These are phyloP conservation scores for Penicillium waksmanii DNA, from an alignment of 495 filamentous ascomycete genomes.

Conservation along the genomic window DNA sequence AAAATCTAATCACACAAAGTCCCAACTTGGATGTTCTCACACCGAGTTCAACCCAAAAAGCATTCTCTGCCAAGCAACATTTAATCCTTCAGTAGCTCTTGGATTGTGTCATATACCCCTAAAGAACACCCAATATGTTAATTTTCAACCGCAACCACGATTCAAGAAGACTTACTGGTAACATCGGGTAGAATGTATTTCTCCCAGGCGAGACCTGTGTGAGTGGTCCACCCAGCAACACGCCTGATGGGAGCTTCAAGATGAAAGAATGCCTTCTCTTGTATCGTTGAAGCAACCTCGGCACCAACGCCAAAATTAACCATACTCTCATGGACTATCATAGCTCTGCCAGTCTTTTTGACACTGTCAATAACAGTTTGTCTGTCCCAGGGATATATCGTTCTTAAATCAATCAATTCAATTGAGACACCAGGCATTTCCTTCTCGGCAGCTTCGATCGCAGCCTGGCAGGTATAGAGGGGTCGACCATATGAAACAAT, in stretches of 20 bases:
- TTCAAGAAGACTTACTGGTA: slow-evolving; percentile 67
- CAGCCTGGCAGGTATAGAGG: slow-evolving; percentile 81
- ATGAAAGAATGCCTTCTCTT: slow-evolving; percentile 82
- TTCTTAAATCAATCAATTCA: slow-evolving; percentile 90
- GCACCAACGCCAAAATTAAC: slow-evolving; percentile 92
- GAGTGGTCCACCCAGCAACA: slow-evolving; percentile 92
- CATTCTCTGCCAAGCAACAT: background rate
- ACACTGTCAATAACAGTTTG: slow-evolving; percentile 82
- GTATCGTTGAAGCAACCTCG: slow-evolving; percentile 89
- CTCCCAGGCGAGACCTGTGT: slow-evolving; percentile 82
- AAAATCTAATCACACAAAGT: no score
- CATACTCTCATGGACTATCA: slow-evolving; percentile 97
- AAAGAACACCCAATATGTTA: background rate
- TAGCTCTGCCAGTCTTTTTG: slow-evolving; percentile 82
- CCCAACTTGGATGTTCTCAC: no score
- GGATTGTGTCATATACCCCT: slow-evolving; percentile 14
- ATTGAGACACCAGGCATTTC: slow-evolving; percentile 72
- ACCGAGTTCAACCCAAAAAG: no score
- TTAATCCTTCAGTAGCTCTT: background rate
- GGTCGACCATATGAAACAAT: slow-evolving; percentile 92
- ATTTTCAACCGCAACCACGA: background rate
- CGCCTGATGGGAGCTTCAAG: slow-evolving; percentile 92
- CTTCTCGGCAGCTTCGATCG: slow-evolving; percentile 79
- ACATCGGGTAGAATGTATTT: slow-evolving; percentile 89
- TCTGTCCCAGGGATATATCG: slow-evolving; percentile 95